These are phyloP conservation scores for Penicillium fimorum DNA, from an alignment of 495 filamentous ascomycete species.

Conservation along the genomic window DNA sequence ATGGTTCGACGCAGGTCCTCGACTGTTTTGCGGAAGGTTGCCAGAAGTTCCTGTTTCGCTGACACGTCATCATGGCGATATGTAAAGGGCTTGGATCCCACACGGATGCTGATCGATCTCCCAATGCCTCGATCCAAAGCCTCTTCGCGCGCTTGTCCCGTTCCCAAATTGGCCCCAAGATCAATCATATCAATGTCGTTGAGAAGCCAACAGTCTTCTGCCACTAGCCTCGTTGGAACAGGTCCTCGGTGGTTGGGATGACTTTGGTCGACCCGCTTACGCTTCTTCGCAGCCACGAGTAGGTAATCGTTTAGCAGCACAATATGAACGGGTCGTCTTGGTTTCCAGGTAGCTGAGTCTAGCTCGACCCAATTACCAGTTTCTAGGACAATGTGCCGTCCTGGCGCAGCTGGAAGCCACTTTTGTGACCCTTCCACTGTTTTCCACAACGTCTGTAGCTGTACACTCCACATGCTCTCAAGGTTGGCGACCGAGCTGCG, in stretches of 20 bases:
- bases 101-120: slow-evolving; percentile 87
- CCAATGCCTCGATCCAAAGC: slow-evolving; percentile 64
- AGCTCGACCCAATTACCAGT: slow-evolving; percentile 91
- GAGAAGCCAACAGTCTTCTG: slow-evolving; percentile 92
- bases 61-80: slow-evolving; percentile 76
- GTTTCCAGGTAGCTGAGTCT: slow-evolving; percentile 95
- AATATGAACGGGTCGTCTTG: slow-evolving; percentile 77
- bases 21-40: slow-evolving; percentile 85
- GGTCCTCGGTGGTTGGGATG: slow-evolving; percentile 52
- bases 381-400: slow-evolving; percentile 87
- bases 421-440: slow-evolving; percentile 95
- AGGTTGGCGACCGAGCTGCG: slow-evolving; percentile 77
- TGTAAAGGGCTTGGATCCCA: slow-evolving; percentile 88
- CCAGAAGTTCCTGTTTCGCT: slow-evolving; percentile 76
- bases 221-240: slow-evolving; percentile 76
- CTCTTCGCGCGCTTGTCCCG: slow-evolving; percentile 53
- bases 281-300: slow-evolving; percentile 84
- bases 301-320: slow-evolving; percentile 95
- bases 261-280: slow-evolving; percentile 75
- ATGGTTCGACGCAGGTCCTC: slow-evolving; percentile 84
- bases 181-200: slow-evolving; percentile 93
- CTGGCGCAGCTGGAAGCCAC: slow-evolving; percentile 85
- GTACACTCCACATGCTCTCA: slow-evolving; percentile 92
- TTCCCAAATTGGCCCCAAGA: slow-evolving; percentile 62
- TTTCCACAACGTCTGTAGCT: slow-evolving; percentile 81